These are phyloP conservation scores for Gynandropsis gynandra DNA, from an alignment of 345 rosid genomes.

Conservation along the genomic window DNA sequence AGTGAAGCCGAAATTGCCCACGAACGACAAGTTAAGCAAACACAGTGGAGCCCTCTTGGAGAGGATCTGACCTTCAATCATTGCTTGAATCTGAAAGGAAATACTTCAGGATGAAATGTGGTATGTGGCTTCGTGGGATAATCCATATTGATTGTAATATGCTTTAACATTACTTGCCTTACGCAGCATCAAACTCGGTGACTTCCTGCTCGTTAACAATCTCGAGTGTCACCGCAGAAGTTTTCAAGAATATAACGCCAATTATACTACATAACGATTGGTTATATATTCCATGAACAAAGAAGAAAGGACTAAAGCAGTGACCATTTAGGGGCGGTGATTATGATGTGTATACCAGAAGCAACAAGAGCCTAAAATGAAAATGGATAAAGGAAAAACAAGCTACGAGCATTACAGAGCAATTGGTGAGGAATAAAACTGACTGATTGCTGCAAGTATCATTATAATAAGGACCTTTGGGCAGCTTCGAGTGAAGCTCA, in stretches of 20 bases:
- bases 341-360: too few relatives aligned
- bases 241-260: conserved; percentile 64
- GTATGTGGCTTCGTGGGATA: conserved; percentile 3
- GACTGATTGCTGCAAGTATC: too few relatives aligned
- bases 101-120: neutral
- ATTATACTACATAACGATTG: too few relatives aligned
- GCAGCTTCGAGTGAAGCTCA: too few relatives aligned
- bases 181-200: conserved; percentile 70
- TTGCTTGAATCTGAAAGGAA: conserved; percentile 60
- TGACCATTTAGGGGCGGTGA: conserved; percentile 70
- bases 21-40: neutral
- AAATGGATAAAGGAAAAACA: too few relatives aligned
- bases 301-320: conserved; percentile 12
- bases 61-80: conserved; percentile 84
- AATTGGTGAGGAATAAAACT: too few relatives aligned
- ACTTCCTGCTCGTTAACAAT: conserved; percentile 49
- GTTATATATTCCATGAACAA: conserved; percentile 17
- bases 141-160: too few relatives aligned
- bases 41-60: conserved; percentile 61
- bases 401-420: too few relatives aligned
- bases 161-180: conserved; percentile 51
- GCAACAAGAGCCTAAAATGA: too few relatives aligned
- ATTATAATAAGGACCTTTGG: too few relatives aligned
- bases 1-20: conserved; percentile 78
- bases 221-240: conserved; percentile 40